Base-by-base conservation (phyloP, 2,329 filamentous ascomycete species). In the Xylariaceae sp. region DNA sequence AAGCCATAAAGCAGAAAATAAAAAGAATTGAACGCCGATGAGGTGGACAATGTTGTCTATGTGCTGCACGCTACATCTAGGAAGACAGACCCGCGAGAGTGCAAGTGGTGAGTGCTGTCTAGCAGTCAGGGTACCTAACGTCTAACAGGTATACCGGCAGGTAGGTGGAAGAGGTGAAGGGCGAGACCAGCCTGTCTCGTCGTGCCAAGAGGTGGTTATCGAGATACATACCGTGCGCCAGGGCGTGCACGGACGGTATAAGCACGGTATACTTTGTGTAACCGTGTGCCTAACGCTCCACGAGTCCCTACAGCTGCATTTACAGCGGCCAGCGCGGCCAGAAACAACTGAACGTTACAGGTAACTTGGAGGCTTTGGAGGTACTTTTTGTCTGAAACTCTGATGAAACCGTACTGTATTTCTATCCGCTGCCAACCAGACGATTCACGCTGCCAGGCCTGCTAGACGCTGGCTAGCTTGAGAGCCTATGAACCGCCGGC, bases 51-150 rank as follows among this genome's bases (percentile, higher is more conserved):
- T 39, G 48, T 18, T 30, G 54, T 55, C 34, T 53, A 56, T 53
- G 49, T 51, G 61, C 58, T 60, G 52, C 53, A 56, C 58, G 53
- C 58, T 11, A 30, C 52, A 18, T n/a, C 35, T 37, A 49, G 50
- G 47, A 3, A 10, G 17, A 30, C 13, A 49, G 23, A 1, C 23
- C 23, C 23, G 23, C 23, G 13, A 49, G 17, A 23, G 17, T 49
- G 6, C 17, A 30, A 18, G 17, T 30, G 11, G 17, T 18, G 10
- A 10, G 47, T 49, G 47, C 23, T 5, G 47, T 49, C 17, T 18
- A 4, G 4, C 4, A 49, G 4, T 9, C 17, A 5, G 47, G 17
- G 11, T 8, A 41, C 37, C 37, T 30, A 57, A 48, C 49, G 44
- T 51, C 35, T 41, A 13, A 41, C 10, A n/a, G 37, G 51, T 41